These are phyloP conservation scores for Daldinia caldariorum DNA, from an alignment of 495 filamentous ascomycete species.

Conservation along the genomic window DNA sequence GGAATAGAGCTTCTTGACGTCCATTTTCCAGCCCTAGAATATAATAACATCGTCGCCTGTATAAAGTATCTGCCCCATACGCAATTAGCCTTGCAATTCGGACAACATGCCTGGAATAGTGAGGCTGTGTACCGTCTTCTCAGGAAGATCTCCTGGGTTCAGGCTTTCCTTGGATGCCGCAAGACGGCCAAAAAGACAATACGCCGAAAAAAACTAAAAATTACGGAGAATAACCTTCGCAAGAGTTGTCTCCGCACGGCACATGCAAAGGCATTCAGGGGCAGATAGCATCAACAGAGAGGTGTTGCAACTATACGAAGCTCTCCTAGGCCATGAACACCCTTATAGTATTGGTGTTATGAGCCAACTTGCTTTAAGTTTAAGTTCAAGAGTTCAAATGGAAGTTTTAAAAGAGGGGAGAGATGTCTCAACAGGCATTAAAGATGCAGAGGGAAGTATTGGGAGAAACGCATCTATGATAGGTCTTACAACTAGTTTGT, in stretches of 20 bases:
- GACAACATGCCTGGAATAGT: neutral
- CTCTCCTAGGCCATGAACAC: neutral
- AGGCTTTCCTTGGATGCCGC: neutral
- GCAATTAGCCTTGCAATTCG: slow-evolving; percentile 39
- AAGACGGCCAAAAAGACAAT: neutral
- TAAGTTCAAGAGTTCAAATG: neutral
- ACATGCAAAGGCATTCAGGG: neutral
- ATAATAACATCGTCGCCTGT: slow-evolving; percentile 50
- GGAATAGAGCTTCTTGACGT: slow-evolving; percentile 45
- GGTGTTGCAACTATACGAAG: neutral
- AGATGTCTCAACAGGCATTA: neutral
- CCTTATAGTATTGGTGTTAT: neutral
- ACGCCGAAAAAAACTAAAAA: neutral
- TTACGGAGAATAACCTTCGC: neutral
- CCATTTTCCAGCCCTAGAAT: slow-evolving; percentile 46
- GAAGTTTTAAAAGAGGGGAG: neutral
- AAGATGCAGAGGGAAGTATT: neutral
- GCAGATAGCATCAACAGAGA: slow-evolving; percentile 1
- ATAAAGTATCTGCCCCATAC: slow-evolving; percentile 54
- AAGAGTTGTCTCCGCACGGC: neutral
- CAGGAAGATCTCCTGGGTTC: neutral
- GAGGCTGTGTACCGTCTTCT: neutral
- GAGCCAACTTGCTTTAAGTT: neutral
- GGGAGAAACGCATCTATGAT: neutral
- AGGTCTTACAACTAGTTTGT: neutral